Evolutionary conservation across 2,329 filamentous ascomycete species (phyloP).

Genomic region (Grosmannia serpens): DNA sequence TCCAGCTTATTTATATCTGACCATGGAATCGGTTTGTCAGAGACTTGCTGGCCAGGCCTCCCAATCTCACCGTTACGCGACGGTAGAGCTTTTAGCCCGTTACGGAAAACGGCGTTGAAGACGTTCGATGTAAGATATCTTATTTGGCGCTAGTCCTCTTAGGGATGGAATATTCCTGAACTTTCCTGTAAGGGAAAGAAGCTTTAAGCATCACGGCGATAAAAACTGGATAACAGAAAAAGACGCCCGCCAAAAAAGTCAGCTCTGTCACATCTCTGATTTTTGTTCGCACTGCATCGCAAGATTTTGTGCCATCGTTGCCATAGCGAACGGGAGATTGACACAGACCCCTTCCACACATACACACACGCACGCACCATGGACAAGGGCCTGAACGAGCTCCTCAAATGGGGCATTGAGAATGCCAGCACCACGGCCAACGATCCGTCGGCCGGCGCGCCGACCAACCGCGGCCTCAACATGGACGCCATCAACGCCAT

Average conservation of each 20-base stretch:
- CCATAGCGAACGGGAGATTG: too few relatives aligned
- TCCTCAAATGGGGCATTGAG: slow-evolving; percentile 27
- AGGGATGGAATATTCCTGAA: slow-evolving; percentile 24
- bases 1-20: too few relatives aligned
- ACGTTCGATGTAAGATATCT: neutral
- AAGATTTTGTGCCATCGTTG: too few relatives aligned
- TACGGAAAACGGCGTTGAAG: too few relatives aligned
- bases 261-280: too few relatives aligned
- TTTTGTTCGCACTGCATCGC: too few relatives aligned
- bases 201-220: slow-evolving; percentile 6
- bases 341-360: neutral
- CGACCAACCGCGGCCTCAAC: slow-evolving; percentile 38
- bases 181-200: slow-evolving; percentile 18
- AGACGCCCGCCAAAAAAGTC: neutral
- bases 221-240: neutral
- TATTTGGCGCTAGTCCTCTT: slow-evolving; percentile 14
- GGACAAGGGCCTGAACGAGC: slow-evolving; percentile 23
- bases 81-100: too few relatives aligned
- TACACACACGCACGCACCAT: slow-evolving; percentile 10
- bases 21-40: too few relatives aligned
- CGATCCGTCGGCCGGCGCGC: slow-evolving; percentile 15
- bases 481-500: slow-evolving; percentile 62
- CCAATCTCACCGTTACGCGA: too few relatives aligned
- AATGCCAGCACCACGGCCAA: slow-evolving; percentile 12
- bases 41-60: too few relatives aligned